A percentile compares a stretch with the other conserved stretches of the same genome.
phyloP scores from a whole-genome alignment of 345 rosid species.

The Hirschfeldia incana region DNA sequence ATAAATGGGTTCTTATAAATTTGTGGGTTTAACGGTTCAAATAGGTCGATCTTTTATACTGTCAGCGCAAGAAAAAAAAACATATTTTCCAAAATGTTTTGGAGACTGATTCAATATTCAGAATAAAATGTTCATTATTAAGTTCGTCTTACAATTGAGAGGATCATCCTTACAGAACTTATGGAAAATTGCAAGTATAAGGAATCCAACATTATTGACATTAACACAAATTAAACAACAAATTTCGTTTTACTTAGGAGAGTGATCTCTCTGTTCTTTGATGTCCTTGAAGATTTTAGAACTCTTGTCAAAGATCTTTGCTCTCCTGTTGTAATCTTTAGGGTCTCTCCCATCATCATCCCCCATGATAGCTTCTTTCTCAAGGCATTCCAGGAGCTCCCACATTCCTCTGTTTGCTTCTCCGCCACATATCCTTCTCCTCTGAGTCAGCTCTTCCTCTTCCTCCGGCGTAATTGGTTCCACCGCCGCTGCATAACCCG shows the following conservation, averaged over 20 bases:
- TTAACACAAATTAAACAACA: not conserved
- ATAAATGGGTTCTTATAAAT: no score
- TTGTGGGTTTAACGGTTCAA: no score
- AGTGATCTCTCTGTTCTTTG: slow-evolving; percentile 40
- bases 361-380: slow-evolving; percentile 89
- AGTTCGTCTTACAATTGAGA: no score
- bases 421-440: slow-evolving; percentile 48
- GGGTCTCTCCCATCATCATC: slow-evolving; percentile 72
- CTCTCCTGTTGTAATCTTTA: slow-evolving; percentile 71
- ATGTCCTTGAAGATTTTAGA: slow-evolving; percentile 64
- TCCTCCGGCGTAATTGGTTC: slow-evolving; percentile 42
- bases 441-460: slow-evolving; percentile 48
- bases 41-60: no score
- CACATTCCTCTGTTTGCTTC: slow-evolving; percentile 43
- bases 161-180: no score
- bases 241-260: slow-evolving; percentile 1
- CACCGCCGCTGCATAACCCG: slow-evolving; percentile 25
- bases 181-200: not conserved
- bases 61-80: no score
- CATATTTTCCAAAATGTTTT: no score
- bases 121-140: no score
- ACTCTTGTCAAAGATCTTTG: slow-evolving; percentile 73
- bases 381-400: slow-evolving; percentile 71
- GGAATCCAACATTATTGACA: slow-evolving; percentile 11
- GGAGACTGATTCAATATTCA: no score